Evolutionary conservation across 257 asterid species (phyloP).

Genomic region (Penstemon barbatus): DNA sequence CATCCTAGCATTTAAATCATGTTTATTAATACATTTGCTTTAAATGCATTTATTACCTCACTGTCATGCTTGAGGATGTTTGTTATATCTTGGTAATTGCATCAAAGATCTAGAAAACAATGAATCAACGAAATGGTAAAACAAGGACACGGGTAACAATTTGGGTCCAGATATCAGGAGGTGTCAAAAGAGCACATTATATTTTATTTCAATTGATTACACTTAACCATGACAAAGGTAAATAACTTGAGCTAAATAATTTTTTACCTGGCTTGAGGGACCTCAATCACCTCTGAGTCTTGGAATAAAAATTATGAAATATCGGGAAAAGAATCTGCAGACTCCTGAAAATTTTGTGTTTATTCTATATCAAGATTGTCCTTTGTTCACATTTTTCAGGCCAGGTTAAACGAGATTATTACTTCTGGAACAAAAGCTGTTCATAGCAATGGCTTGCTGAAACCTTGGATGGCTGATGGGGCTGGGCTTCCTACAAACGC

Average conservation of each 20-base stretch:
- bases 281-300: background rate
- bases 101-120: too few relatives aligned
- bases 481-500: constrained; percentile 82
- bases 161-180: too few relatives aligned
- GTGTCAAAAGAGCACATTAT: background rate
- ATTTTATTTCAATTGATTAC: too few relatives aligned
- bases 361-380: background rate
- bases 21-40: background rate
- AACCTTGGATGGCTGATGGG: constrained; percentile 96
- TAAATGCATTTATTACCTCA: background rate
- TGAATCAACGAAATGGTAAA: too few relatives aligned
- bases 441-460: constrained; percentile 38
- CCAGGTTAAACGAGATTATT: constrained; percentile 76
- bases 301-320: constrained; percentile 5
- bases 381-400: constrained; percentile 44
- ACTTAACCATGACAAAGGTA: background rate
- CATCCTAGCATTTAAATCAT: background rate
- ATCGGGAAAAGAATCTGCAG: background rate
- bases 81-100: too few relatives aligned
- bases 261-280: background rate
- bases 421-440: constrained; percentile 49
- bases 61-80: background rate
- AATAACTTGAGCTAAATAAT: background rate
- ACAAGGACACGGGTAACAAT: too few relatives aligned
- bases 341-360: constrained; percentile 8